Evolutionary conservation across 164 flowering plant species (phyloP).

Genomic region (Chloranthus sessilifolius): DNA sequence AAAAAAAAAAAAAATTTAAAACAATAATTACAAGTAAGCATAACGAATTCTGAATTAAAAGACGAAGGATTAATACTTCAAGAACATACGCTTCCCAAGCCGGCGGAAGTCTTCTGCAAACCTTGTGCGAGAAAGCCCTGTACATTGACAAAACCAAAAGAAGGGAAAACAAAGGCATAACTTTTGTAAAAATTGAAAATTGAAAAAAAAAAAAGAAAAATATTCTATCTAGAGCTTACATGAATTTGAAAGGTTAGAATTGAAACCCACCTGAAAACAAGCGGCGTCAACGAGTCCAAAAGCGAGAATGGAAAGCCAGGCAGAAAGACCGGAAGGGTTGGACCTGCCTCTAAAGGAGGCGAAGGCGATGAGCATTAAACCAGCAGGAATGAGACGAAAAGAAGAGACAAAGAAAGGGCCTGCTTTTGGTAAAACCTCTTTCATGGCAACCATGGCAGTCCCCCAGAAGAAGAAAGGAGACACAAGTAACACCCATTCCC

Average conservation of each 20-base stretch:
- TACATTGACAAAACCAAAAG: slow-evolving; percentile 1
- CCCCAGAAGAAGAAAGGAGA: slow-evolving; percentile 99
- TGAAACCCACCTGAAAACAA: slow-evolving; percentile 72
- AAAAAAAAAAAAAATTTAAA: too few species aligned
- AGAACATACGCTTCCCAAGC: slow-evolving; percentile 92
- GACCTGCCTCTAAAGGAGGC: slow-evolving; percentile 48
- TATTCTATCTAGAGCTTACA: too few species aligned
- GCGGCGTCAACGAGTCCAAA: slow-evolving; percentile 83
- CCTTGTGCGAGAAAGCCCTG: slow-evolving; percentile 97
- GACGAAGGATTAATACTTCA: too few species aligned
- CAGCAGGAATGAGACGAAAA: slow-evolving; percentile 81
- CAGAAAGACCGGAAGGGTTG: slow-evolving; percentile 61
- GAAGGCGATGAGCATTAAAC: slow-evolving; percentile 52
- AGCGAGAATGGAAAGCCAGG: slow-evolving; percentile 74
- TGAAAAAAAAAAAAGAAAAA: not conserved
- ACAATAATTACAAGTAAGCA: too few species aligned
- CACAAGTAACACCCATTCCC: slow-evolving; percentile 66
- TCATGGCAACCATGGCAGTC: slow-evolving; percentile 98
- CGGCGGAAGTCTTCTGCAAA: slow-evolving; percentile 91
- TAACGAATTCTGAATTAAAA: too few species aligned
- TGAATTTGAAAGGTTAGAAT: not conserved
- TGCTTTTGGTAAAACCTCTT: slow-evolving; percentile 78
- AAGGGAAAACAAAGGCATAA: not conserved
- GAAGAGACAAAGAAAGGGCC: slow-evolving; percentile 85
- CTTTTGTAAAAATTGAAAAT: not conserved